These are phyloP conservation scores for Ilex paraguariensis DNA, from an alignment of 305 asterid genomes.

Conservation along the genomic window DNA sequence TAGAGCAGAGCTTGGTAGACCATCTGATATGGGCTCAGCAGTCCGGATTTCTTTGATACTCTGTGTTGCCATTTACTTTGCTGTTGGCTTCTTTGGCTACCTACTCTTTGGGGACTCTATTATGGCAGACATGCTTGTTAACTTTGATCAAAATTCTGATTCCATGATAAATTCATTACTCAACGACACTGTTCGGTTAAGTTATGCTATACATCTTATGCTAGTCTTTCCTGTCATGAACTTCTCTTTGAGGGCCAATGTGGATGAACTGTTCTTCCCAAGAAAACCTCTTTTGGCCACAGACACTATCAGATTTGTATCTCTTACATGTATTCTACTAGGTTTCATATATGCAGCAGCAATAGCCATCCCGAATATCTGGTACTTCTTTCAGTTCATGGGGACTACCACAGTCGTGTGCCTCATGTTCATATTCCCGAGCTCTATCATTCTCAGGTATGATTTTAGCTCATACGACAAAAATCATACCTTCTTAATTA, in stretches of 20 bases:
- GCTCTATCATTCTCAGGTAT: conserved; percentile 82
- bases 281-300: conserved; percentile 42
- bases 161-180: conserved; percentile 38
- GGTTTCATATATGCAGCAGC: conserved; percentile 57
- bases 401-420: conserved; percentile 87
- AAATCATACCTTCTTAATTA: not conserved
- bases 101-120: conserved; percentile 86
- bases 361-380: conserved; percentile 73
- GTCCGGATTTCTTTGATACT: conserved; percentile 62
- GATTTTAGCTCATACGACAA: not conserved
- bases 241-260: conserved; percentile 73
- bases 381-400: conserved; percentile 97
- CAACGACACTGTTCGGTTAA: conserved; percentile 63
- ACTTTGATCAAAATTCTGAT: conserved; percentile 65
- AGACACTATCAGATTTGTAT: conserved; percentile 42
- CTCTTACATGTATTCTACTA: conserved; percentile 51
- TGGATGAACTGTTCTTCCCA: conserved; percentile 74
- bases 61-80: conserved; percentile 65
- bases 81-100: conserved; percentile 93
- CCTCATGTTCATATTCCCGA: conserved; percentile 89
- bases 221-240: conserved; percentile 97
- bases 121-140: conserved; percentile 93
- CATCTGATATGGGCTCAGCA: conserved; percentile 88
- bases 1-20: conserved; percentile 91
- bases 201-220: conserved; percentile 94